Percentiles rank a stretch among this genome's conserved stretches.
Evolutionary conservation across 805 yeast genomes (phyloP).

Genomic region (Pichia occidentalis): DNA sequence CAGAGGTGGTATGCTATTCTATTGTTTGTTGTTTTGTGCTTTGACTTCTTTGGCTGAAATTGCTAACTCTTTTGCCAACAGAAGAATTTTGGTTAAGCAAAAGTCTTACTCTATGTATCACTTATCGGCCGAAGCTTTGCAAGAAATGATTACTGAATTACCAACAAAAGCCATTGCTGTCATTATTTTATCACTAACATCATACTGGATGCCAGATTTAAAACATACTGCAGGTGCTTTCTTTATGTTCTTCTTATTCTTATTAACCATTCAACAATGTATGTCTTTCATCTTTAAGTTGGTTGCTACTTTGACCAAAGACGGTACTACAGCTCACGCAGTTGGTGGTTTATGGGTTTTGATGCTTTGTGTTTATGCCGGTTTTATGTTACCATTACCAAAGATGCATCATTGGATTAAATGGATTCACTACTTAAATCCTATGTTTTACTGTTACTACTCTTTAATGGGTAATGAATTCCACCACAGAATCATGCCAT

Average conservation of each 20-base stretch:
- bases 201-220: slow-evolving; percentile 49
- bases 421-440: slow-evolving; percentile 46
- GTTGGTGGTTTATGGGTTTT: slow-evolving; percentile 48
- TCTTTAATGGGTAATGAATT: slow-evolving; percentile 53
- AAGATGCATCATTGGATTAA: slow-evolving; percentile 54
- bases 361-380: slow-evolving; percentile 52
- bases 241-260: slow-evolving; percentile 42
- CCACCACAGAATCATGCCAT: slow-evolving; percentile 44
- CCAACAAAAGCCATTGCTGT: slow-evolving; percentile 51
- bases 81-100: slow-evolving; percentile 59
- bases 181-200: slow-evolving; percentile 38
- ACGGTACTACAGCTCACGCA: slow-evolving; percentile 51
- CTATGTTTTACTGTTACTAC: slow-evolving; percentile 43
- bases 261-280: slow-evolving; percentile 38
- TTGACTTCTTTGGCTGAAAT: slow-evolving; percentile 60
- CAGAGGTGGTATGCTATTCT: slow-evolving; percentile 58
- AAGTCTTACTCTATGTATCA: slow-evolving; percentile 58
- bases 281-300: slow-evolving; percentile 49
- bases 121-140: slow-evolving; percentile 58
- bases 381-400: slow-evolving; percentile 38
- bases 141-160: slow-evolving; percentile 52
- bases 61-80: slow-evolving; percentile 50
- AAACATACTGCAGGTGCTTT: slow-evolving; percentile 49
- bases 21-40: slow-evolving; percentile 54
- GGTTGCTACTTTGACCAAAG: slow-evolving; percentile 45